phyloP scores from a whole-genome alignment of 208 protist genomes.

The Entamoeba histolytica region DNA sequence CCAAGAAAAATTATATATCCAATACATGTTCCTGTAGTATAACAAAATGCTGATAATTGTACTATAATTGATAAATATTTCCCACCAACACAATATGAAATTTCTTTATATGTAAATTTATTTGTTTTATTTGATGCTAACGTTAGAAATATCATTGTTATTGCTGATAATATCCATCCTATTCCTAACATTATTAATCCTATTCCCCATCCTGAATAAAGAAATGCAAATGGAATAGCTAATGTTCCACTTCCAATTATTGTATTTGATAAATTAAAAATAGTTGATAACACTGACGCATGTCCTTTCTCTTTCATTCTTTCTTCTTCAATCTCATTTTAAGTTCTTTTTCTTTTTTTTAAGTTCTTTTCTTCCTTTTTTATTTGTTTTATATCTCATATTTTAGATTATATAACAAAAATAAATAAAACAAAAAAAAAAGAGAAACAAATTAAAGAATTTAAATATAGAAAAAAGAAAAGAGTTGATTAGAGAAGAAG shows the following conservation, averaged over 20 bases:
- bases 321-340: not conserved
- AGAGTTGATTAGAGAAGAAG: too few relatives aligned
- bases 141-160: not conserved
- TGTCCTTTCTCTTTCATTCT: not conserved
- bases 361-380: not conserved
- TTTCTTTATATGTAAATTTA: not conserved
- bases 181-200: not conserved
- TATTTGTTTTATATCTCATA: too few relatives aligned
- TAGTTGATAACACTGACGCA: not conserved
- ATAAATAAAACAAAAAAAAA: too few relatives aligned
- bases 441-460: too few relatives aligned
- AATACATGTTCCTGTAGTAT: not conserved
- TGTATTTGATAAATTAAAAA: not conserved
- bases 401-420: too few relatives aligned
- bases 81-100: not conserved
- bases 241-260: not conserved
- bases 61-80: not conserved
- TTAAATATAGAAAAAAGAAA: too few relatives aligned
- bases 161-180: not conserved
- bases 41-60: not conserved
- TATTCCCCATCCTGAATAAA: not conserved
- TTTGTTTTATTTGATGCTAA: not conserved
- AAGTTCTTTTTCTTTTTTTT: too few relatives aligned
- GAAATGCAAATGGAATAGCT: not conserved
- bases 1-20: not conserved